A percentile compares a stretch with the other conserved stretches of the same genome.
Evolutionary conservation across 768 basidiomycete genomes (phyloP).

Genomic region (Collybia sp.): DNA sequence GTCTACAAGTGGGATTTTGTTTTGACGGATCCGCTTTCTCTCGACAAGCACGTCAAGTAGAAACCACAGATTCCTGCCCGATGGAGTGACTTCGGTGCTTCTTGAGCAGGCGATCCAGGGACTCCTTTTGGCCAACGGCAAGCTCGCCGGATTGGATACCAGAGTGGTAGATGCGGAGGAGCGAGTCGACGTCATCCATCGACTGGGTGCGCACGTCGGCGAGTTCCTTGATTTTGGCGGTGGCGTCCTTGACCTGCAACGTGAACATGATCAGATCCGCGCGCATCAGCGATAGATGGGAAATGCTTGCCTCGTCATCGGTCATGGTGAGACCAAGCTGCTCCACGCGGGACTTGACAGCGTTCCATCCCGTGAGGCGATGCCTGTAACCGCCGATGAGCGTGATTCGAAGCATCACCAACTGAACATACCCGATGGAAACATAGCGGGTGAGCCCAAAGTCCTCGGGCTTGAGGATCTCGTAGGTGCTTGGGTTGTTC

Average conservation of each 20-base stretch:
- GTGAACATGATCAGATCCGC: constrained; percentile 4
- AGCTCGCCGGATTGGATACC: constrained; percentile 91
- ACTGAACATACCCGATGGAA: constrained; percentile 73
- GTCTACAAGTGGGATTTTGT: too few relatives aligned
- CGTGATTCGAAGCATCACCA: neutral
- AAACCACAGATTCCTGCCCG: constrained; percentile 15
- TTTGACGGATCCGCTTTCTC: too few relatives aligned
- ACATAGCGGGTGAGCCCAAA: constrained; percentile 98
- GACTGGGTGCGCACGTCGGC: constrained; percentile 97
- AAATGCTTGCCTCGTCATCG: constrained; percentile 71
- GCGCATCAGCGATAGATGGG: neutral
- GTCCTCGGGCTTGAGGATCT: constrained; percentile 98
- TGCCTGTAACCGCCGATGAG: constrained; percentile 43
- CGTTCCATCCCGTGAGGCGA: constrained; percentile 98
- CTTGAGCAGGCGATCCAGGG: constrained; percentile 81
- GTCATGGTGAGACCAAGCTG: constrained; percentile 87
- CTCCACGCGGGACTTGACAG: constrained; percentile 98
- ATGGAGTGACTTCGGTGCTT: constrained; percentile 47
- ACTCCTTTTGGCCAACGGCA: constrained; percentile 89
- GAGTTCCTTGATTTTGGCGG: constrained; percentile 98
- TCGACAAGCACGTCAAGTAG: too few relatives aligned
- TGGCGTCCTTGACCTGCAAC: constrained; percentile 89
- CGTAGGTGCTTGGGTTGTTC: constrained; percentile 98
- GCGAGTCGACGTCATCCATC: constrained; percentile 98
- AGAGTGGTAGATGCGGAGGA: constrained; percentile 93